Evolutionary conservation across 805 yeast genomes (phyloP), one percentile per base, ranked within the genome.

Genomic region (Zygosaccharomyces bisporus): DNA sequence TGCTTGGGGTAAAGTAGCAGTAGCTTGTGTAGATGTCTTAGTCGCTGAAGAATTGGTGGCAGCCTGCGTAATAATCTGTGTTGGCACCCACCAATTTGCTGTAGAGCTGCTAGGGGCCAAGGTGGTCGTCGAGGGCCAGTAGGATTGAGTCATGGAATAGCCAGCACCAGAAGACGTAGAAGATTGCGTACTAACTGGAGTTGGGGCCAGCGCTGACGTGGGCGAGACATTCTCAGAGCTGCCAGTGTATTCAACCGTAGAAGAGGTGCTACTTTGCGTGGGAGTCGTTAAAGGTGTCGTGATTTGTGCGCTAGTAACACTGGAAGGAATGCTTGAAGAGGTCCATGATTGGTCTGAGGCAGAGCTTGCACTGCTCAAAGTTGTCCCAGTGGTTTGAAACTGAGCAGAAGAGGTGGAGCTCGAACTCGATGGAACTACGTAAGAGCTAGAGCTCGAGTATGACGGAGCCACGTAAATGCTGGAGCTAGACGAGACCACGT

Each of bases 51-150:
- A 52, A 27, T 52, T 52, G 9, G 68, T 61, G 2, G 55, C 52
- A 3, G 60, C 63, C 23, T 69, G 64, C n/a, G 96, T 95, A 0
- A 88, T 77, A 56, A 89, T 86, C 7, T 85, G 86, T 55, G 79
- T 79, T 41, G 96, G 96, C 51, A 87, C 71, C 25, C 79, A 75
- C 13, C 82, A 69, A 7, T 63, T 63, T 24, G 68, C 56, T n/a
- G 63, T 41, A 1, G 63, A 17, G 13, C 60, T 51, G 16, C 54
- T 46, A 8, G 66, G 43, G 8, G 54, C 35, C 17, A 24, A 23
- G 14, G 44, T 13, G 3, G 46, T 29, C 10, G 50, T 27, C 14
- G 45, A 9, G 14, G 48, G 34, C 5, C 53, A 42, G 23, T 45
- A 12, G 10, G 53, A 16, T n/a, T 44, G 10, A 20, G 50, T 20